These are phyloP conservation scores for Penicillium sp. DNA, from an alignment of 2,329 filamentous ascomycete species.

Conservation along the genomic window DNA sequence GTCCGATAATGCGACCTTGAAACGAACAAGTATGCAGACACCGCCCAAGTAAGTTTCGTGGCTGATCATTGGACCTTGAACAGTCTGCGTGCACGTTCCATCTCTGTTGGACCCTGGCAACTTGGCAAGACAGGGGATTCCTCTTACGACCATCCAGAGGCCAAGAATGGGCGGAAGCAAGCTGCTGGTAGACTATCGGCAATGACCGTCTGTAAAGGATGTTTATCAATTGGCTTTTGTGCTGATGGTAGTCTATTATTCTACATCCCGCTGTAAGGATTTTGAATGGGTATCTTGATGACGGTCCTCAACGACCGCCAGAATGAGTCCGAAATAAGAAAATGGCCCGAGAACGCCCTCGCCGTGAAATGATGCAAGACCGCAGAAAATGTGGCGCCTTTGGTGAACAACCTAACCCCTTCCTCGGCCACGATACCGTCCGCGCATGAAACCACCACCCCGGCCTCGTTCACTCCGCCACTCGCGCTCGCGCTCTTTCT, in stretches of 20 bases:
- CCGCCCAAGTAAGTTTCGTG: slow-evolving; percentile 5
- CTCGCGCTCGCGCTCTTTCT: slow-evolving; percentile 59
- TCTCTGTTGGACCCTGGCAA: neutral
- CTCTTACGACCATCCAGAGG: neutral
- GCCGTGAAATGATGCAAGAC: slow-evolving; percentile 15
- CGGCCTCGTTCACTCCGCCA: slow-evolving; percentile 57
- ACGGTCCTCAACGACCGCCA: neutral
- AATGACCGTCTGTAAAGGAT: neutral
- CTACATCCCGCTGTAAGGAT: neutral
- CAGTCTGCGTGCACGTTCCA: neutral
- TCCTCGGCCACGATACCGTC: slow-evolving; percentile 51
- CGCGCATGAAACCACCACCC: slow-evolving; percentile 50
- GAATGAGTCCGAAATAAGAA: neutral
- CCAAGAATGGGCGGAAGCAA: neutral
- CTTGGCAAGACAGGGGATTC: neutral
- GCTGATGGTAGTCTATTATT: neutral
- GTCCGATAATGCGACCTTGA: slow-evolving; percentile 1
- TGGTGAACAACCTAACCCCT: slow-evolving; percentile 38
- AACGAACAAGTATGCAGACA: slow-evolving; percentile 15
- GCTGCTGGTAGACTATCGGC: neutral
- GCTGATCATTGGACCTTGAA: neutral
- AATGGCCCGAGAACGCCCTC: slow-evolving; percentile 7
- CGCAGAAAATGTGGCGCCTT: slow-evolving; percentile 3
- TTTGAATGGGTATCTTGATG: slow-evolving; percentile 8
- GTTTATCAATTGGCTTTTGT: neutral